Evolutionary conservation across 139 green algal species (phyloP).

Genomic region (Tetratostichococcus sp.): DNA sequence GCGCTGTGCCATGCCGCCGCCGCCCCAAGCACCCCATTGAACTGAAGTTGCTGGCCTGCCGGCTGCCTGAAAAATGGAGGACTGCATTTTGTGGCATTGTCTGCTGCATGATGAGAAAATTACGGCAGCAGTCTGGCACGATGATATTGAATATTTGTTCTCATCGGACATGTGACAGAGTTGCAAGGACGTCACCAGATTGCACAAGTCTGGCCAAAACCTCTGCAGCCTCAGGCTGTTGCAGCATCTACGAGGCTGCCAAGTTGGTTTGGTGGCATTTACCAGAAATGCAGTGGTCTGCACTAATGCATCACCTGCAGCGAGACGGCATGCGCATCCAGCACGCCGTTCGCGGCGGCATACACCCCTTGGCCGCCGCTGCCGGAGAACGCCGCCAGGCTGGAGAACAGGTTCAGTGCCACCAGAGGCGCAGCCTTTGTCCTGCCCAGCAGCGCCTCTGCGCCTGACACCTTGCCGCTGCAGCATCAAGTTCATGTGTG

Average conservation of each 20-base stretch:
- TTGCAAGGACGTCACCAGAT: too few relatives aligned
- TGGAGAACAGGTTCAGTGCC: conserved; percentile 43
- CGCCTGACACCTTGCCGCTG: conserved; percentile 35
- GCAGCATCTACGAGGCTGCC: too few relatives aligned
- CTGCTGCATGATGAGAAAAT: too few relatives aligned
- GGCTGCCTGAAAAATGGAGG: not conserved
- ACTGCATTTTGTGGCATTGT: not conserved
- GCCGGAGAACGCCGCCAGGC: conserved; percentile 44
- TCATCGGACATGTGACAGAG: too few relatives aligned
- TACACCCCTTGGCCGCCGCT: conserved; percentile 42
- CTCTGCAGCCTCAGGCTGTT: too few relatives aligned
- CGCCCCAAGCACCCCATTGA: conserved; percentile 52
- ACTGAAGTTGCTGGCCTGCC: conserved; percentile 10
- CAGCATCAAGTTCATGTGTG: not conserved
- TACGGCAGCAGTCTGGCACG: too few relatives aligned
- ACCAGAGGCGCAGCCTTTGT: not conserved
- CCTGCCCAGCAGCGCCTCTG: conserved; percentile 4
- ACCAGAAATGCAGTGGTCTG: too few relatives aligned
- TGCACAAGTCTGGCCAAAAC: too few relatives aligned
- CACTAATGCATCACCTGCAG: too few relatives aligned
- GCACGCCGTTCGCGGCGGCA: conserved; percentile 41
- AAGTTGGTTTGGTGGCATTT: too few relatives aligned
- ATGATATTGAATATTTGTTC: too few relatives aligned
- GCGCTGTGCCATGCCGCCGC: conserved; percentile 34
- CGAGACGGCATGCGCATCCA: conserved; percentile 25